Percentiles rank a stretch among this genome's conserved stretches.
These are phyloP conservation scores for Lentinula guzmanii DNA, from an alignment of 768 basidiomycete species.

Conservation along the genomic window DNA sequence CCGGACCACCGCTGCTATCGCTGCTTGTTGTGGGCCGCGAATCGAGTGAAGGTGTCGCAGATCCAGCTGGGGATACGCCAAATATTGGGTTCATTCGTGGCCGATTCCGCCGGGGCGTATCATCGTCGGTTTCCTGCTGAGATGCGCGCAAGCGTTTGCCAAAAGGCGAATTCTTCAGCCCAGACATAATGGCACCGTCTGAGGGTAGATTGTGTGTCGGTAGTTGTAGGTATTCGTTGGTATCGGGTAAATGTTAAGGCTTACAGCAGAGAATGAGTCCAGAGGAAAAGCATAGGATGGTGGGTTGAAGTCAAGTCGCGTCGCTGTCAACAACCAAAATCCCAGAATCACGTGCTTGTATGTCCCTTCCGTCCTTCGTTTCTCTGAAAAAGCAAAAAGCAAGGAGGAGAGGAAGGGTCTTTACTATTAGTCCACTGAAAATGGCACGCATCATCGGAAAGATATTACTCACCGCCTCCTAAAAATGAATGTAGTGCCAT, in stretches of 20 bases:
- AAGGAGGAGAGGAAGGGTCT: background rate
- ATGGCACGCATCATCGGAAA: too few relatives aligned
- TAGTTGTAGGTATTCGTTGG: background rate
- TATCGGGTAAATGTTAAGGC: background rate
- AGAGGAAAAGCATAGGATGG: background rate
- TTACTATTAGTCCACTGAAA: too few relatives aligned
- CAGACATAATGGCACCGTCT: conserved; percentile 44
- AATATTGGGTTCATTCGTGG: conserved; percentile 51
- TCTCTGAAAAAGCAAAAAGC: background rate
- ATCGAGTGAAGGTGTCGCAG: conserved; percentile 52
- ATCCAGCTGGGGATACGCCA: conserved; percentile 30
- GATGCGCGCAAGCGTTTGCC: conserved; percentile 77
- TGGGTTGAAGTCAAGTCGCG: background rate
- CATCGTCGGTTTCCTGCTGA: conserved; percentile 56
- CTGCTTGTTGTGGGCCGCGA: conserved; percentile 49
- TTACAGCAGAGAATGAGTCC: background rate
- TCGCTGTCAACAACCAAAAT: background rate
- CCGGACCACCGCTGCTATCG: conserved; percentile 45
- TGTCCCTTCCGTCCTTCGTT: background rate
- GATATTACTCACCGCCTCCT: too few relatives aligned
- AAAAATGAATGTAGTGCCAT: too few relatives aligned
- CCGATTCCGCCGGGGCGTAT: conserved; percentile 43
- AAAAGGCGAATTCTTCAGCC: conserved; percentile 80
- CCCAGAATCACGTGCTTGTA: background rate
- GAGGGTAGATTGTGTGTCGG: background rate